A percentile compares a stretch with the other conserved stretches of the same genome.
These are phyloP conservation scores for Alternaria sp. DNA, from an alignment of 2,329 filamentous ascomycete genomes.

Conservation along the genomic window DNA sequence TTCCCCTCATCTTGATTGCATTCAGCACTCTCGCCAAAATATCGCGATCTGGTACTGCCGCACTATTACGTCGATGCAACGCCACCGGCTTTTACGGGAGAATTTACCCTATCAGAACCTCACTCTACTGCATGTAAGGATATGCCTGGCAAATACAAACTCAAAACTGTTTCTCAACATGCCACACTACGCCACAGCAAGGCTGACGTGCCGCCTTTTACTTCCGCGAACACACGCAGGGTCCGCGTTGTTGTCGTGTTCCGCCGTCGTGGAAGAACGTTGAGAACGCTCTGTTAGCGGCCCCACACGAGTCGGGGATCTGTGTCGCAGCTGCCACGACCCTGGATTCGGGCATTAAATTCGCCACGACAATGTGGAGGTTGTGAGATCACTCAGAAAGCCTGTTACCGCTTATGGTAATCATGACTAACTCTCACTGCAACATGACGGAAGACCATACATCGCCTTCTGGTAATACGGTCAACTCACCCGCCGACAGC, in stretches of 20 bases:
- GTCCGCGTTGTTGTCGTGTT: conserved; percentile 3
- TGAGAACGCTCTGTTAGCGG: conserved; percentile 13
- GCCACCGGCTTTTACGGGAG: conserved; percentile 3
- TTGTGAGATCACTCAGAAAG: not conserved
- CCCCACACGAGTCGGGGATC: conserved; percentile 6
- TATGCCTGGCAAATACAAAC: not conserved
- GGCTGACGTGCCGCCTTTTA: not conserved
- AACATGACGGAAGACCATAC: conserved; percentile 1
- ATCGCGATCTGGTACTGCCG: not conserved
- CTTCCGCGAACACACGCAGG: not conserved
- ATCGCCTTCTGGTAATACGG: not conserved
- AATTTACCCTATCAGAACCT: not conserved
- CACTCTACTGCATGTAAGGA: not conserved
- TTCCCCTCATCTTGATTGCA: conserved; percentile 7
- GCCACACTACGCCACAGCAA: not conserved
- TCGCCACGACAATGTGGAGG: conserved; percentile 9
- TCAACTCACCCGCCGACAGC: too few species aligned
- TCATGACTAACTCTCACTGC: not conserved
- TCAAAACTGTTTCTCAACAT: not conserved
- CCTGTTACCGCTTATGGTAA: not conserved
- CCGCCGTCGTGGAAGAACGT: conserved; percentile 3
- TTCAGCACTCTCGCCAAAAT: not conserved
- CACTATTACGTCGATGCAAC: conserved; percentile 13
- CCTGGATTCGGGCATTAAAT: conserved; percentile 4
- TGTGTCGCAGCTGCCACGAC: conserved; percentile 2